These are phyloP conservation scores for Plasmodium inui DNA, from an alignment of 169 alveolate genomes.

Conservation along the genomic window DNA sequence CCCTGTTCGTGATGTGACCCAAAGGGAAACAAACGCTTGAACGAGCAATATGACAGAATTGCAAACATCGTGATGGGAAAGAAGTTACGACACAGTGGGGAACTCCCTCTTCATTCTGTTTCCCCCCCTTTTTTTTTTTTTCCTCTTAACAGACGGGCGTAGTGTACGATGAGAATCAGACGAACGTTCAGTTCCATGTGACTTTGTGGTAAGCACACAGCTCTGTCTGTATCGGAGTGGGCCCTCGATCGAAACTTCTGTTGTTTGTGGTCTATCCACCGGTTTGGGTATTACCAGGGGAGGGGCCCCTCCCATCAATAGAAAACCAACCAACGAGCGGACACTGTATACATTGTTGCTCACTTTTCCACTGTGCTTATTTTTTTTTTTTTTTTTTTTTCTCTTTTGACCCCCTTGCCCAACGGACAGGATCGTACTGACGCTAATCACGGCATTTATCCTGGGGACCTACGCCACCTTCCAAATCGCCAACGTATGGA, in stretches of 20 bases:
- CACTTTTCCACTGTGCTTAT: not conserved
- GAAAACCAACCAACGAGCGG: not conserved
- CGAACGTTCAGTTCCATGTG: slow-evolving; percentile 35
- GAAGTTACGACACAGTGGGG: not conserved
- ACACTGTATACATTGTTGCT: not conserved
- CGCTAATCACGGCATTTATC: slow-evolving; percentile 25
- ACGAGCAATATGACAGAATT: not conserved
- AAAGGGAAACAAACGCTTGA: not conserved
- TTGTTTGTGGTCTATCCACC: not conserved
- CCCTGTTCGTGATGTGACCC: not conserved
- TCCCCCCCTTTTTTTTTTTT: not conserved
- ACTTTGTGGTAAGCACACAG: slow-evolving; percentile 36
- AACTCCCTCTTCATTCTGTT: not conserved
- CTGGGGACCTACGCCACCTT: slow-evolving; percentile 52
- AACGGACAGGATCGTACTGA: slow-evolving; percentile 42
- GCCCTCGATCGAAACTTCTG: not conserved
- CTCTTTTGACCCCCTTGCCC: not conserved
- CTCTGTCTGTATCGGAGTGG: not conserved
- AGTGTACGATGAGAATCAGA: slow-evolving; percentile 72
- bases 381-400: not conserved
- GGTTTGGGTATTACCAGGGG: not conserved
- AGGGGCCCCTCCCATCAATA: not conserved
- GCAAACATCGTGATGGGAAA: not conserved
- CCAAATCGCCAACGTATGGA: slow-evolving; percentile 30
- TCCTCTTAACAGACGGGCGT: slow-evolving; percentile 32